Evolutionary conservation across 169 alveolate species (phyloP), one percentile per base, ranked within the genome.

Genomic region (Amoebophrya sp.): DNA sequence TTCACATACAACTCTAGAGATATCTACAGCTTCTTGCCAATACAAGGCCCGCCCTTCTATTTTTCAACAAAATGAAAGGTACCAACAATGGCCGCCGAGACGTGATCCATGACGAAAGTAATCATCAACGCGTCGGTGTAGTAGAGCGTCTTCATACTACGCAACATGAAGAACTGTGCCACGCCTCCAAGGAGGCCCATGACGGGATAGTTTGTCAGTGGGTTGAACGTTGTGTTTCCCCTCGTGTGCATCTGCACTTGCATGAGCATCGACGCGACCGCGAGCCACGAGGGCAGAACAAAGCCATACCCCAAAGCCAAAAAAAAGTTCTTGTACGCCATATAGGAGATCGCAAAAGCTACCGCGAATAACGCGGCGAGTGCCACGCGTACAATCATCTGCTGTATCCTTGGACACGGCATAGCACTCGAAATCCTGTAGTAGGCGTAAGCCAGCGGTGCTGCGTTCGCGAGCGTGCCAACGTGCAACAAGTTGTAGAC

Each of bases 211-310:
- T 65, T 6, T 29, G 12, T 12, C 83, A 65, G 83, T 36, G 83
- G 83, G 83, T 65, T 36, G 83, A 65, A 65, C 38, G 83, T 65
- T 36, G 18, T 29, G 39, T 6, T 36, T 36, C 83, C 83, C 83
- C 83, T 29, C 83, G 83, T 65, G 83, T 65, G 83, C 83, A 65
- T 65, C 83, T 36, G 83, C 33, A 65, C 83, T 36, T 65, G 83
- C 83, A 18, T 18, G 39, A 65, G 36, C 83, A 65, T 6, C 38
- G 36, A 12, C 36, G 83, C 83, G 36, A 65, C 83, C 33, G 39
- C 83, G 36, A 65, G 83, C 83, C 83, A 65, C 33, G 83, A 1
- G 36, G 83, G 83, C 10, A 65, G 83, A 1, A 65, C 0, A 1
- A 65, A 6, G 83, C 38, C 83, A 26, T 65, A 65, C 36, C 83